These are phyloP conservation scores for Psidium guajava DNA, from an alignment of 345 rosid species.

Conservation along the genomic window DNA sequence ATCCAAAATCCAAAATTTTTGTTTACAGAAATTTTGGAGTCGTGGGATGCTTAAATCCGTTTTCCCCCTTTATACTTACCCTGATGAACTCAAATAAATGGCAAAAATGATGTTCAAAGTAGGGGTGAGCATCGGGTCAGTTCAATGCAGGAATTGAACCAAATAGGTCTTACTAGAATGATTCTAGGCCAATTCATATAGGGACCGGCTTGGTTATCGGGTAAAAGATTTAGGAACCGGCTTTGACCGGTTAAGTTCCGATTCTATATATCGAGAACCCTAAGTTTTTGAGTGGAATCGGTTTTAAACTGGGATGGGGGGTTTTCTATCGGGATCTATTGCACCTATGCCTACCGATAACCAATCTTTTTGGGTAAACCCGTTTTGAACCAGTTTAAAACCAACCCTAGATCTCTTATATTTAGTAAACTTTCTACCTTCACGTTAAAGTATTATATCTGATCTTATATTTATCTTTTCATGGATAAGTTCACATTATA, in stretches of 20 bases:
- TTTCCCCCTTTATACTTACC: background rate
- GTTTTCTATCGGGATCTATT: background rate
- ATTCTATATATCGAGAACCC: background rate
- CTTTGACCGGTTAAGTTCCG: background rate
- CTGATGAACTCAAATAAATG: background rate
- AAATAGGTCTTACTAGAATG: background rate
- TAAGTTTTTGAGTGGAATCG: accelerated
- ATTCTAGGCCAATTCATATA: background rate
- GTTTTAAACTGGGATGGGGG: background rate
- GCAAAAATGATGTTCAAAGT: background rate
- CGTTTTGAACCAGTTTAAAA: background rate
- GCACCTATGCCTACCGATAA: background rate
- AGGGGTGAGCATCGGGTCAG: accelerated
- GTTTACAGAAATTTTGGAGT: background rate
- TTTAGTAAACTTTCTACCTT: background rate
- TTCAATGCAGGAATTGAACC: accelerated
- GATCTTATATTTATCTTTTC: background rate
- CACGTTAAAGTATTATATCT: background rate
- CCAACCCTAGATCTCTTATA: background rate
- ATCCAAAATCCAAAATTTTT: background rate
- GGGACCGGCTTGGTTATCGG: accelerated
- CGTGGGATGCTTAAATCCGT: background rate
- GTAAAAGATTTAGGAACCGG: background rate
- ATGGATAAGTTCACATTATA: background rate
- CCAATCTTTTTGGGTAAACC: background rate